Evolutionary conservation across 2,329 filamentous ascomycete species (phyloP), one percentile per base, ranked within the genome.

Genomic region (Phialophora tarda): DNA sequence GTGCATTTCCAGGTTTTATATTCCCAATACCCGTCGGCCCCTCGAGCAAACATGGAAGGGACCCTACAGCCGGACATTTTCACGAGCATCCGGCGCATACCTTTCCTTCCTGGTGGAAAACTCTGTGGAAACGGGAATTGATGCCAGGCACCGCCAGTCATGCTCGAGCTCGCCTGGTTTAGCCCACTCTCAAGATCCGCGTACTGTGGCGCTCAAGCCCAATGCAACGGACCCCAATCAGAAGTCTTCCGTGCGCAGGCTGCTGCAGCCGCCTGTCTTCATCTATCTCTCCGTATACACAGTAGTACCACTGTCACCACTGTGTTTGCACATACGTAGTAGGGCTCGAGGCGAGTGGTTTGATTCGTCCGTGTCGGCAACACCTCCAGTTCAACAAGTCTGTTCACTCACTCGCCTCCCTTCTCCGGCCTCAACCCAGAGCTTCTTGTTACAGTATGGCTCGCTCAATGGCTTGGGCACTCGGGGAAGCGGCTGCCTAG

Each of bases 401-500:
- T 21, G 3, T 21, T n/a, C 38, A 44, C 38, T 14, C 47, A 26
- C 10, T 53, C 28, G 23, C 34, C 26, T 60, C 58, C 44, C 44
- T 34, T 34, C 44, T 38, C 23, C 24, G 24, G 55, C 23, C 44
- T 47, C 26, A 12, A 21, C 10, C 23, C 4, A n/a, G 10, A 51
- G 14, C 48, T 24, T 11, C 48, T 51, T 28, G 48, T 51, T 51
- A 7, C 21, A 28, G n/a, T 23, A 12, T 51, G 48, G 48, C 48
- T 51, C 48, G 28, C 2, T 23, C 58, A n/a, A 41, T 23, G 44
- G 47, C 32, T 11, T 51, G 28, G 59, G 47, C 28, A 17, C 47
- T 21, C 59, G 59, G 59, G 59, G 59, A 61, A 61, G 59, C 51
- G 59, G 44, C 38, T 7, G 7, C 6, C 59, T 61, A 61, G 48